Conservation (phyloP, 805 yeast genomes). For the Allodekkera sacchari region DNA sequence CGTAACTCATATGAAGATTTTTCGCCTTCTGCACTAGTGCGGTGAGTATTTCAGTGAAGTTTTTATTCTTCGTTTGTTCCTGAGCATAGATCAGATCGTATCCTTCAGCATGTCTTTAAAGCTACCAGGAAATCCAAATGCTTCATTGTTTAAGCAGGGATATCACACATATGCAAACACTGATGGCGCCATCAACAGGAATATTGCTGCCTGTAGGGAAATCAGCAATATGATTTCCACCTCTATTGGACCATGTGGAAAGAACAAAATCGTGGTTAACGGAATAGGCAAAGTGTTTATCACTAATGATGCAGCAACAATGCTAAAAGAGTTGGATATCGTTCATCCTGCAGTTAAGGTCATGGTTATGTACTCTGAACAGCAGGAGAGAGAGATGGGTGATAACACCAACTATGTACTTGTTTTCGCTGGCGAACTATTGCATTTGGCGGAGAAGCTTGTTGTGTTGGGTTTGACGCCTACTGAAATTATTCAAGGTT, state of each 20-base stretch:
- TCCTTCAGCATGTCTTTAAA: slow-evolving; percentile 65
- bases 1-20: no score
- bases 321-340: slow-evolving; percentile 85
- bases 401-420: slow-evolving; percentile 91
- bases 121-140: slow-evolving; percentile 86
- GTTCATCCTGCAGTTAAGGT: slow-evolving; percentile 97
- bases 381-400: slow-evolving; percentile 96
- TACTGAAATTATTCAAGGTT: slow-evolving; percentile 90
- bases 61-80: no score
- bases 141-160: slow-evolving; percentile 94
- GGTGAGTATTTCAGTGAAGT: no score
- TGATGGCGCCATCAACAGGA: slow-evolving; percentile 91
- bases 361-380: slow-evolving; percentile 92
- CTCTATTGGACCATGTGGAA: slow-evolving; percentile 95
- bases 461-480: slow-evolving; percentile 81
- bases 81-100: background rate
- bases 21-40: no score
- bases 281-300: slow-evolving; percentile 77
- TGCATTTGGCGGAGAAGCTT: slow-evolving; percentile 79
- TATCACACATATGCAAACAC: slow-evolving; percentile 79
- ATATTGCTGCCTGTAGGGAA: slow-evolving; percentile 91
- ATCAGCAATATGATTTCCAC: slow-evolving; percentile 86
- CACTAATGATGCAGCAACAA: slow-evolving; percentile 97
- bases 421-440: slow-evolving; percentile 85
- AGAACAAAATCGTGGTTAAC: slow-evolving; percentile 92